Base-by-base conservation (phyloP, 2,329 filamentous ascomycete genomes). In the Alternaria hordeiaustralica region DNA sequence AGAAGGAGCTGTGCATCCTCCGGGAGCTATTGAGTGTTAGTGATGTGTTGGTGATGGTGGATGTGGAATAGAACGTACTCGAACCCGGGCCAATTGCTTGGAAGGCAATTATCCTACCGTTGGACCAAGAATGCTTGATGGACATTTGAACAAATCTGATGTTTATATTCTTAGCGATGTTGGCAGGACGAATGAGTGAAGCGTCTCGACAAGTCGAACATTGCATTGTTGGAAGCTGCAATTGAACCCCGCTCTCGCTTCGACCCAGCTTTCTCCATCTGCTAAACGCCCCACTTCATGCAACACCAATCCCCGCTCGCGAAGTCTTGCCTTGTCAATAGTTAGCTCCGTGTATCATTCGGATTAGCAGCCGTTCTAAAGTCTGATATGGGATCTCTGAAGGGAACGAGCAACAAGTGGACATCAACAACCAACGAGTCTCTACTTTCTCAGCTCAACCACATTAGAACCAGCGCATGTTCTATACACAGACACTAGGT, bases 101-200 rank as follows among this genome's bases (percentile, higher is more conserved):
- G 67, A 69, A 69, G 67, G 67, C 67, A 69, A 67, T 69, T 69
- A 69, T 69, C 64, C 64, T 69, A 69, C 67, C 64, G 64, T 65
- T 69, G 64, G 64, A 69, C 63, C 63, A 65, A 65, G 63, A 57
- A 65, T 65, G 63, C 63, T 61, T 61, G 59, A 61, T 61, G 59
- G 25, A 50, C n/a, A 50, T 15, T 45, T 13, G 15, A 11, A 0
- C 6, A 33, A 21, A 20, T 28, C 58, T 44, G 3, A 15, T 2
- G 3, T 2, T 1, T 10, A 44, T 55, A 45, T 55, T 12, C 18
- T 13, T 15, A 26, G 13, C 6, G 11, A 18, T 7, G 0, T 1
- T 7, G 5, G 4, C 43, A 1, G 5, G n/a, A 45, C 43, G 21
- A 11, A 21, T 20, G 36, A n/a, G 15, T 41, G 36, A 3, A 5